Base-by-base conservation (phyloP, 2,329 filamentous ascomycete species). In the Diplodia scrobiculata region DNA sequence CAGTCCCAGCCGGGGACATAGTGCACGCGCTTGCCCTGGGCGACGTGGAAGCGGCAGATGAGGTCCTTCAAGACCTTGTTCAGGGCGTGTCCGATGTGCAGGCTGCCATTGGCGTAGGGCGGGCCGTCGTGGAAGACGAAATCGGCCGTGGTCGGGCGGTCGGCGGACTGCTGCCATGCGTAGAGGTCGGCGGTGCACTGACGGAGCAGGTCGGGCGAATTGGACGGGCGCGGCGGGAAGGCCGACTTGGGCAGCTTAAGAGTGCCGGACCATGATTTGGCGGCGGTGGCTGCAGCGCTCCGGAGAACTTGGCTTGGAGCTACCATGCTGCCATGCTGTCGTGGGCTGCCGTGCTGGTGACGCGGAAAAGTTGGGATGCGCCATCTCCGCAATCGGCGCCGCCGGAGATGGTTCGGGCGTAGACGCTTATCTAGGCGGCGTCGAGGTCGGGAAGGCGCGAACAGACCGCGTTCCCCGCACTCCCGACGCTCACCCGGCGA, bases 31-130 rank as follows among this genome's bases (percentile, higher is more conserved):
- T 86, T 88, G 19, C 91, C 95, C 73, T 89, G 85, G 68, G 91
- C 87, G 68, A 98, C 81, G 79, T 97, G 88, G 68, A 89, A 87
- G 48, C 95, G 87, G 71, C 92, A 84, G 68, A 96, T 91, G 73
- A 98, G 91, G 78, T 99, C 95, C 81, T 99, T 99, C 67, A 97
- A 83, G 71, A 98, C 89, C 80, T 99, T 99, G 79, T 99, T 99
- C 74, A 99, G 82, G 41, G 95, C 92, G 82, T 99, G 95, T 2
- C 95, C 95, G 68, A 96, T 87, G 74, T 99, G 95, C 10, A 99
- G 84, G 52, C 85, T 86, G 14, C 95, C 95, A 79, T 99, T 99
- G 69, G 95, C 95, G 76, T 98, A 99, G 0, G 95, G 95, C 0
- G 95, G 95, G 0, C 95, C 95, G 87, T 99, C 95, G 75, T 98